Evolutionary conservation across 2,329 filamentous ascomycete genomes (phyloP), one percentile per base, ranked within the genome.

Genomic region (Xylariaceae sp.): DNA sequence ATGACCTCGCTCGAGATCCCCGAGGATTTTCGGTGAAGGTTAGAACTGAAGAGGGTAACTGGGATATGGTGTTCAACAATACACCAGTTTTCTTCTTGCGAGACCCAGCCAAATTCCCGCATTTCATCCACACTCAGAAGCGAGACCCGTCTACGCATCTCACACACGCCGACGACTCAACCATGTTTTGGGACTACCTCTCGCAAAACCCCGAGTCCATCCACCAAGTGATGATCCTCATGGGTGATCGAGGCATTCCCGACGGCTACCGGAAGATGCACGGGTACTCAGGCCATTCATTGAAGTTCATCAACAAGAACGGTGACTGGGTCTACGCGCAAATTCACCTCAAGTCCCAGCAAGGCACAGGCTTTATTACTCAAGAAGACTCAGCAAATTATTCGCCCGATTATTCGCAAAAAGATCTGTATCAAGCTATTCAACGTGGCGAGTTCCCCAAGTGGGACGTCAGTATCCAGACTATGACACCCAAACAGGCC

Each of bases 81-180:
- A 86, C 82, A 0, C 85, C 85, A 0, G 79, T 87, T 3, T 89
- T 88, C 72, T 88, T 89, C 66, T 60, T 88, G n/a, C 73, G 85
- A 42, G 85, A 88, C 51, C 82, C 85, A 0, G 75, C 81, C 52
- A 88, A 88, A 64, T 88, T 86, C 60, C 84, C 85, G 20, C 70
- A 83, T 58, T 83, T 87, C 58, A 87, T 87, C 42, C 84, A 87
- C 61, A 86, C 83, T 0, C 85, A 88, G 62, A 88, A 88, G 72
- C 74, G 84, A n/a, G 72, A 88, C 57, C 85, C 84, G 0, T 70
- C 79, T 22, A 87, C 82, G 3, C 81, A 88, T 60, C 65, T 86
- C 5, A 81, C 77, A 7, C 50, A 53, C 40, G 53, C 50, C 4
- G 50, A 53, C 17, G 75, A 80, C 49, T 72, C 73, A 11, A 83